Evolutionary conservation across 257 asterid species (phyloP).

Genomic region (Anisodus acutangulus): DNA sequence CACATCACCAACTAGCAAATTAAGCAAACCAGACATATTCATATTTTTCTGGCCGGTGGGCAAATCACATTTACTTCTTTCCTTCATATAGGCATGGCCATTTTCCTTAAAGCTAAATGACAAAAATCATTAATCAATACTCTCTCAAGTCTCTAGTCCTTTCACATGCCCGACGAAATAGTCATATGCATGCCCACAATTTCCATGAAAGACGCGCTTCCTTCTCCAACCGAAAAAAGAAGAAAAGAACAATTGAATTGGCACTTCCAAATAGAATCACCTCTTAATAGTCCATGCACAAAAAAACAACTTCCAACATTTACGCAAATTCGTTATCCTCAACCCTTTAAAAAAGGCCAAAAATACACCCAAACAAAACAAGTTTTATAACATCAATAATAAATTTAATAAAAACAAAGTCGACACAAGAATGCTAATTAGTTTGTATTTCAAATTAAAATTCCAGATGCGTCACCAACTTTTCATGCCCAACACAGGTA

Average conservation of each 20-base stretch:
- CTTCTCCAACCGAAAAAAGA: neutral
- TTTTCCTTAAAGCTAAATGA: conserved; percentile 46
- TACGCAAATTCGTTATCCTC: neutral
- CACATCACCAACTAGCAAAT: conserved; percentile 5
- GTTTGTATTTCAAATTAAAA: neutral
- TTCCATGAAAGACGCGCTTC: conserved; percentile 14
- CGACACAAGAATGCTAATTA: neutral
- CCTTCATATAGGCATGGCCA: conserved; percentile 39
- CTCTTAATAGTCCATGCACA: neutral
- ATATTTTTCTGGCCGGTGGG: conserved; percentile 33
- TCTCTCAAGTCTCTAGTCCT: conserved; percentile 37
- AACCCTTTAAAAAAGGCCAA: neutral
- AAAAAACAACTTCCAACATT: neutral
- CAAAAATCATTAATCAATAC: conserved; percentile 37
- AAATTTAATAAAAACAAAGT: neutral
- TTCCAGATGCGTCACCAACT: neutral
- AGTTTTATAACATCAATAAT: neutral
- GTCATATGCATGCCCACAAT: conserved; percentile 18
- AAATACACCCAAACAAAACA: conserved; percentile 6
- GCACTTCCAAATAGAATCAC: conserved; percentile 5
- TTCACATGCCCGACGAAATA: conserved; percentile 48
- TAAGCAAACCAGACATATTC: conserved; percentile 5
- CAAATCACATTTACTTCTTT: conserved; percentile 3
- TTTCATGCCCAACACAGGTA: conserved; percentile 8
- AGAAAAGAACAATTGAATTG: conserved; percentile 8